Evolutionary conservation across 2,329 filamentous ascomycete genomes (phyloP).

Genomic region (Exophiala sp.): DNA sequence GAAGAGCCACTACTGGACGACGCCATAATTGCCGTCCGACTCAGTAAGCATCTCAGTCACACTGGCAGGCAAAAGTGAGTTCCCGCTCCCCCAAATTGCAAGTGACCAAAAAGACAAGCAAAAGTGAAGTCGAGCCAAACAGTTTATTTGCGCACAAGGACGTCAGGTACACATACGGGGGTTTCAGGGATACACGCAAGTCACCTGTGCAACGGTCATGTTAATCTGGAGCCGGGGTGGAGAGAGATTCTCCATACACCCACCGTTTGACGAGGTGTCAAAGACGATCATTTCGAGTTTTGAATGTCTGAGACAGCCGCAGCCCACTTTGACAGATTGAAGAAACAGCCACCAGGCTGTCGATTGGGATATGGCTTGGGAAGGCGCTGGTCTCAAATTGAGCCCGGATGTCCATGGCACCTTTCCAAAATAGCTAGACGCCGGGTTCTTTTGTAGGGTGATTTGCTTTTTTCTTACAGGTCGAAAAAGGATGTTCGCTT

Average conservation of each 20-base stretch:
- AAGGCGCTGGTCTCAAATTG: background rate
- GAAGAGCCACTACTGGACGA: slow-evolving; percentile 13
- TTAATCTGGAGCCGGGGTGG: background rate
- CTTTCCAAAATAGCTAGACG: too few species aligned
- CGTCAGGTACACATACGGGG: slow-evolving; percentile 1
- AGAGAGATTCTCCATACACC: background rate
- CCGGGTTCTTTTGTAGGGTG: too few species aligned
- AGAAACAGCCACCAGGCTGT: background rate
- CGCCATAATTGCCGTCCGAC: slow-evolving; percentile 8
- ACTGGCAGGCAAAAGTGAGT: background rate
- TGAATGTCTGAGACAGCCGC: background rate
- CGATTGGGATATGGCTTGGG: background rate
- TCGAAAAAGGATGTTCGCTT: too few species aligned
- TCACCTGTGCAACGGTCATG: background rate
- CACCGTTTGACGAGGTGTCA: background rate
- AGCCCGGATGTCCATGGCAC: background rate
- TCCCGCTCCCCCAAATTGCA: background rate
- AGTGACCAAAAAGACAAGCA: background rate
- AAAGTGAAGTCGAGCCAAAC: background rate
- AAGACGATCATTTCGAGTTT: slow-evolving; percentile 1
- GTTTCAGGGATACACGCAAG: background rate
- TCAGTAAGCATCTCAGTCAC: background rate
- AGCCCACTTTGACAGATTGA: background rate
- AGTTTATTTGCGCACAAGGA: background rate
- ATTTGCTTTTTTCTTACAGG: too few species aligned